phyloP scores from a whole-genome alignment of 176 grass and related monocot species.

The Lolium multiflorum region DNA sequence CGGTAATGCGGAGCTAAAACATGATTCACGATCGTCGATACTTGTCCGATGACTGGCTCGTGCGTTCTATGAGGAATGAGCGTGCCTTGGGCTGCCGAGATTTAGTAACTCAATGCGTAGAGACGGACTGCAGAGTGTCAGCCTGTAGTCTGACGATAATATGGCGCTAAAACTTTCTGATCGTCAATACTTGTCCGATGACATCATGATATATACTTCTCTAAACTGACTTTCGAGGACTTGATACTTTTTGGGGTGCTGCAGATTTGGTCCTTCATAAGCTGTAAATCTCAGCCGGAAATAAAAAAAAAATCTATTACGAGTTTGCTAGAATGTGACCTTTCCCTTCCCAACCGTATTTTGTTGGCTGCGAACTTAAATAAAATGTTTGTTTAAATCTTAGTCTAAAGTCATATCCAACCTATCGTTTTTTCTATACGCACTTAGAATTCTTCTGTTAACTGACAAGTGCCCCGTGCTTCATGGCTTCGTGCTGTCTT shows the following conservation, averaged over 20 bases:
- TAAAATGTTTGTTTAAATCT: background rate
- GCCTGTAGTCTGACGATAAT: background rate
- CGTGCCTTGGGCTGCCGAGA: too few species aligned
- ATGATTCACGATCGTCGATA: background rate
- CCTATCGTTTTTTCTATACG: background rate
- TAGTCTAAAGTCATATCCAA: background rate
- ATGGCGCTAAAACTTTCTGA: background rate
- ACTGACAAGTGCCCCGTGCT: background rate
- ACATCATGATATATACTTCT: background rate
- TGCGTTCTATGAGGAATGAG: too few species aligned
- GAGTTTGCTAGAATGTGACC: background rate
- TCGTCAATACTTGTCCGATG: background rate
- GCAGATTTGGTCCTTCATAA: background rate
- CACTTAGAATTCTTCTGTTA: background rate
- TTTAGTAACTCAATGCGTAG: background rate
- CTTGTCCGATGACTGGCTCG: background rate
- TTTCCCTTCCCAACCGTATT: background rate
- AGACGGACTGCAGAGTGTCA: background rate
- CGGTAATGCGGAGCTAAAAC: background rate
- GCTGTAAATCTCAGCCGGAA: background rate
- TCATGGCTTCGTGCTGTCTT: background rate
- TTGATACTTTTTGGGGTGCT: conserved; percentile 6
- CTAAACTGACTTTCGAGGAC: background rate
- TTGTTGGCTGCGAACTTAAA: background rate
- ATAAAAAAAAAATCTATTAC: too few species aligned